Base-by-base conservation (phyloP, 352 stramenopile species). In the Globisporangium radiosum region DNA sequence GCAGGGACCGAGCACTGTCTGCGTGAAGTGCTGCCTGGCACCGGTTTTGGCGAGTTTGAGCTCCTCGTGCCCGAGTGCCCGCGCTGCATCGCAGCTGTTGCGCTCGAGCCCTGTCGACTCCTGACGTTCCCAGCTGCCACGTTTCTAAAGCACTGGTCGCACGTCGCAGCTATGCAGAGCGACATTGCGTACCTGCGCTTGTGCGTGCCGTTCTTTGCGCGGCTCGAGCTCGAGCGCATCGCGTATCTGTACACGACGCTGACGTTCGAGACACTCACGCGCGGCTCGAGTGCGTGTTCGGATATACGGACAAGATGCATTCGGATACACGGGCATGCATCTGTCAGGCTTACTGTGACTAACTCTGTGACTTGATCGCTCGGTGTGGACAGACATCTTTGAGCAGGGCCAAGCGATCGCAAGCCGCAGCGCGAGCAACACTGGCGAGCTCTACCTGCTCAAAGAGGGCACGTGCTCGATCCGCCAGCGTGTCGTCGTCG, bases 11-110 rank as follows among this genome's bases (percentile, higher is more conserved):
- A 77, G 5, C 55, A 65, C 14, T 77, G 49, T 43, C 64, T 88
- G 3, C 66, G 71, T 11, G 78, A 87, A 25, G 57, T 88, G 25
- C 25, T 42, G 0, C 43, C 60, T 2, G 71, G 73, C 15, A 58
- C 71, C 13, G 76, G 78, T n/a, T 87, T 88, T 65, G 78, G 78
- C 4, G 78, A 88, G 52, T 85, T 88, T 44, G 73, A 85, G 54
- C 70, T 88, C 14, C 73, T 87, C 42, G 56, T 83, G 5, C 67
- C 68, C 10, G 71, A 85, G 1, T 58, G 66, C 5, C 63, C 63
- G 7, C 61, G 63, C 4, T 61, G 73, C 39, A 63, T 81, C 7
- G 54, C 71, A n/a, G 76, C 78, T 33, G 47, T 84, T 9, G 75
- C 76, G 33, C 55, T 79, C 17, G 78, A 87, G 44, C 58, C 69